These are phyloP conservation scores for Alternaria ethzedia DNA, from an alignment of 2,329 filamentous ascomycete genomes.

Conservation along the genomic window DNA sequence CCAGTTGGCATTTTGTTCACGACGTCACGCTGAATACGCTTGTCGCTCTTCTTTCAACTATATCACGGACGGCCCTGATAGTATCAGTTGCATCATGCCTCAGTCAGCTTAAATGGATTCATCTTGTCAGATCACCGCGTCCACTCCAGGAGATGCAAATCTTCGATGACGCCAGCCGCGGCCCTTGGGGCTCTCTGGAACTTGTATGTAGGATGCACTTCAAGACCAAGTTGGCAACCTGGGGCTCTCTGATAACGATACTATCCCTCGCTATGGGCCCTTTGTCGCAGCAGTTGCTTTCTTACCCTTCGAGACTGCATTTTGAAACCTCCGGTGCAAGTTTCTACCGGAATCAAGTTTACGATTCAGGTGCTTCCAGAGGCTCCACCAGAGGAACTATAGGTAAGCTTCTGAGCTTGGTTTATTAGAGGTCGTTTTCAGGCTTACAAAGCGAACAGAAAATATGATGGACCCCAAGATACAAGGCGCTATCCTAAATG, in stretches of 20 bases:
- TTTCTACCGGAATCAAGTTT: neutral
- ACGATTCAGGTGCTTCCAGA: neutral
- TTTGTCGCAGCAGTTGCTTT: slow-evolving; percentile 2
- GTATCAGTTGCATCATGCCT: slow-evolving; percentile 36
- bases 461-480: neutral
- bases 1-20: slow-evolving; percentile 2
- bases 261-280: slow-evolving; percentile 5
- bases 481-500: slow-evolving; percentile 3
- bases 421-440: neutral
- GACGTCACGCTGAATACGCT: slow-evolving; percentile 7
- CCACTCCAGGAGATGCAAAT: slow-evolving; percentile 30
- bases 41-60: slow-evolving; percentile 12
- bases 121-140: slow-evolving; percentile 13
- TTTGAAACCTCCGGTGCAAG: neutral
- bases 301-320: neutral
- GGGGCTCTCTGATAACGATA: slow-evolving; percentile 1
- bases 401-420: too few relatives aligned
- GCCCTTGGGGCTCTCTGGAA: slow-evolving; percentile 21
- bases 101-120: slow-evolving; percentile 41
- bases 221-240: slow-evolving; percentile 1
- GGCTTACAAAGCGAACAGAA: neutral
- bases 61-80: slow-evolving; percentile 34
- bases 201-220: neutral
- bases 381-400: too few relatives aligned
- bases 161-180: slow-evolving; percentile 38